phyloP scores from a whole-genome alignment of 176 grass and related monocot species.

The Aegilops speltoides region DNA sequence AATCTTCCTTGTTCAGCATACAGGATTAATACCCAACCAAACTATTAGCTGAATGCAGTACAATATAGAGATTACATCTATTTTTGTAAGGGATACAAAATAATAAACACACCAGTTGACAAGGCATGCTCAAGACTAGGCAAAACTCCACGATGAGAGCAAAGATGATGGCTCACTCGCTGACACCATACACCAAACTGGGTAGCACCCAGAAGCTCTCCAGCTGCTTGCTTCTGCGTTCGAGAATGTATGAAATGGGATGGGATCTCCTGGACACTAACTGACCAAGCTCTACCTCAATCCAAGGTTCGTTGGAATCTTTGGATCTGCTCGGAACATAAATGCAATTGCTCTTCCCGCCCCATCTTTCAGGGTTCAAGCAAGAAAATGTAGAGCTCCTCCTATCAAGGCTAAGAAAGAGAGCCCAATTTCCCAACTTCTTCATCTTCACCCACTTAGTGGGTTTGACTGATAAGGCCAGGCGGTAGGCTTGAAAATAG shows the following conservation, averaged over 20 bases:
- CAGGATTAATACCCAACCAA: background rate
- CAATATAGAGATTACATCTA: background rate
- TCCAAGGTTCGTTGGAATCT: constrained; percentile 20
- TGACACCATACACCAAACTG: constrained; percentile 12
- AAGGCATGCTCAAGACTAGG: background rate
- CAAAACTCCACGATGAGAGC: background rate
- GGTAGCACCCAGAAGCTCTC: constrained; percentile 28
- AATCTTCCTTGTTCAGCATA: background rate
- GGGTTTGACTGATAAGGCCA: constrained; percentile 20
- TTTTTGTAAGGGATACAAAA: background rate
- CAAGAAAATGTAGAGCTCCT: constrained; percentile 39
- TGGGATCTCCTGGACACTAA: background rate
- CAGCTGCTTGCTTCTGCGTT: background rate
- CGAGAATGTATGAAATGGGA: background rate
- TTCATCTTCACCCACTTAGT: constrained; percentile 40
- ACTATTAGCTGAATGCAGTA: background rate
- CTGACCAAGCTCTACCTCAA: constrained; percentile 8
- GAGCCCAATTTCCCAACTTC: constrained; percentile 38
- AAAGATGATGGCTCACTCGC: background rate
- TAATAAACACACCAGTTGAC: background rate
- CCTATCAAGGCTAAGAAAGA: constrained; percentile 38
- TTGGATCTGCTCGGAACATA: background rate
- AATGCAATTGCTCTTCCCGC: constrained; percentile 54
- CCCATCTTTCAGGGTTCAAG: constrained; percentile 48
- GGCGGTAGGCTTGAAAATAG: constrained; percentile 19